Evolutionary conservation across 495 filamentous ascomycete species (phyloP).

Genomic region (Aspergillus sparsus): DNA sequence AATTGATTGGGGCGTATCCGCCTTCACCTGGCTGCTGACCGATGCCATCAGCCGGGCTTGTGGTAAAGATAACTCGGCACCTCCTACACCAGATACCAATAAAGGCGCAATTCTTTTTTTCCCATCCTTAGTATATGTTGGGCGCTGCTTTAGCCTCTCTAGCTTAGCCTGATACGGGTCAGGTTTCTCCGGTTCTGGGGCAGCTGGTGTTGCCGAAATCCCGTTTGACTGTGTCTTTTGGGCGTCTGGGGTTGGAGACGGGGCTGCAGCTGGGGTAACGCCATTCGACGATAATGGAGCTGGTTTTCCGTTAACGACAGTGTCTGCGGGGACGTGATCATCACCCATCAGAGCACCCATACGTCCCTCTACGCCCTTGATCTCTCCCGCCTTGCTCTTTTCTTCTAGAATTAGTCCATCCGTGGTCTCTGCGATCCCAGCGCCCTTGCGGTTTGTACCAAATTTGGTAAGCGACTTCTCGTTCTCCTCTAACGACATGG

Average conservation of each 20-base stretch:
- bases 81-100: conserved; percentile 81
- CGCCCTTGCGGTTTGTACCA: conserved; percentile 79
- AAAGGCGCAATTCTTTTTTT: conserved; percentile 94
- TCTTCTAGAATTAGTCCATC: conserved; percentile 86
- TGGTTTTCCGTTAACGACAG: conserved; percentile 46
- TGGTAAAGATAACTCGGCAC: conserved; percentile 82
- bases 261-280: conserved; percentile 40
- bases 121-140: conserved; percentile 94
- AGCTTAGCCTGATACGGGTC: conserved; percentile 67
- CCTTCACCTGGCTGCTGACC: conserved; percentile 54
- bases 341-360: conserved; percentile 99
- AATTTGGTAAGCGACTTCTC: conserved; percentile 91
- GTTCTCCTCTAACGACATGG: conserved; percentile 78
- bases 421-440: conserved; percentile 86
- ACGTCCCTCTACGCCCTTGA: conserved; percentile 83
- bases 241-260: conserved; percentile 37
- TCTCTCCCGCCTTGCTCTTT: conserved; percentile 84
- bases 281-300: conserved; percentile 42
- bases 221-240: conserved; percentile 46
- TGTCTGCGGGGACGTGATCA: conserved; percentile 37
- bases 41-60: conserved; percentile 80
- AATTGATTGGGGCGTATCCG: conserved; percentile 78
- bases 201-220: conserved; percentile 31
- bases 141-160: conserved; percentile 80
- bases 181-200: conserved; percentile 55